Evolutionary conservation across 768 basidiomycete genomes (phyloP).

Genomic region (Leccinum subgranulosum): DNA sequence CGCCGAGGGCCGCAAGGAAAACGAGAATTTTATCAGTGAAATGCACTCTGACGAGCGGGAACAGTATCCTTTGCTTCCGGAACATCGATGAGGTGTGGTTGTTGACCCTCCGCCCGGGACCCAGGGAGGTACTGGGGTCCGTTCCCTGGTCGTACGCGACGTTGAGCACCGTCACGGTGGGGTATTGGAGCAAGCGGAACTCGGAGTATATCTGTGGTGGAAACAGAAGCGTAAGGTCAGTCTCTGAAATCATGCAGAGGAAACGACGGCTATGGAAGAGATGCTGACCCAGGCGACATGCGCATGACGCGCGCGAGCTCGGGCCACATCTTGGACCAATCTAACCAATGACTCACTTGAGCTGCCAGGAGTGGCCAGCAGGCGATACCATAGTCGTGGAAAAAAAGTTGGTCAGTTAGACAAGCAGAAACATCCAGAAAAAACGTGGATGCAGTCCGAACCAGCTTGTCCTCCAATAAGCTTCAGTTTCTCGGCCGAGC

Average conservation of each 20-base stretch:
- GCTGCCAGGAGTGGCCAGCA: constrained; percentile 37
- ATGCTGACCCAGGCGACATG: constrained; percentile 65
- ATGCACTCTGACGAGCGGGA: constrained; percentile 46
- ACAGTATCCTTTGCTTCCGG: neutral
- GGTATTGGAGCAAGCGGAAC: constrained; percentile 4
- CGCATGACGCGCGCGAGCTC: constrained; percentile 60
- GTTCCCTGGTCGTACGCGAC: neutral
- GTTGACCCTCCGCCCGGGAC: neutral
- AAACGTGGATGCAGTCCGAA: no score
- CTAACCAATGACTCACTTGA: constrained; percentile 82
- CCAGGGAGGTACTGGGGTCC: neutral
- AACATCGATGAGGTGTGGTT: constrained; percentile 3
- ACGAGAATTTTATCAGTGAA: constrained; percentile 46
- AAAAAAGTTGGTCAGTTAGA: no score
- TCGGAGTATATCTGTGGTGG: neutral
- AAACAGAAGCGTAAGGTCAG: neutral
- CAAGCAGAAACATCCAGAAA: no score
- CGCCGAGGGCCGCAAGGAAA: neutral
- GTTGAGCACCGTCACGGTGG: constrained; percentile 1
- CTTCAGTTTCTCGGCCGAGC: constrained; percentile 53
- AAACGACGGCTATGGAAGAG: neutral
- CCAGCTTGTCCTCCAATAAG: constrained; percentile 44
- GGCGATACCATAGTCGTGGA: no score
- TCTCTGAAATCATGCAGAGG: neutral
- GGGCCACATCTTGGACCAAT: constrained; percentile 64